Evolutionary conservation across 441 rosid species (phyloP).

Genomic region (Daphne laureola): DNA sequence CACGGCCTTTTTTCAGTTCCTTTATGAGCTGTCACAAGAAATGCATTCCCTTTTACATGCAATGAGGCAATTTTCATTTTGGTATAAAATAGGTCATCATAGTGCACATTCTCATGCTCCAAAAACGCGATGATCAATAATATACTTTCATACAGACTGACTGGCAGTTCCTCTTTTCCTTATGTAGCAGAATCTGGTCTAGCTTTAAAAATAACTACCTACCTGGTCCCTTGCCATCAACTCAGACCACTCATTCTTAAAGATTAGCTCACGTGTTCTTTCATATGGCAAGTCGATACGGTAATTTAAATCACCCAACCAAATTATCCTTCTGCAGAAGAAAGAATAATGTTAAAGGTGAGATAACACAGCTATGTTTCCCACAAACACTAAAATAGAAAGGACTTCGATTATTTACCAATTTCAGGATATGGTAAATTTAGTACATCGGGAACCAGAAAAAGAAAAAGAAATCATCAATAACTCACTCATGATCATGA

Average conservation of each 20-base stretch:
- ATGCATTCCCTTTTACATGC: no score
- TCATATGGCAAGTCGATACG: constrained; percentile 71
- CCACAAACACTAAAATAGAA: neutral
- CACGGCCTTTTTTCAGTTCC: constrained; percentile 54
- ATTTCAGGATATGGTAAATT: neutral
- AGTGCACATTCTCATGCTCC: no score
- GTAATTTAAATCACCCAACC: constrained; percentile 88
- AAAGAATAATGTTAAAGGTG: constrained; percentile 5
- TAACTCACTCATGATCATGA: constrained; percentile 66
- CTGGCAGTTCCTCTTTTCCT: no score
- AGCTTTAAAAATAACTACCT: no score
- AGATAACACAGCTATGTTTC: neutral
- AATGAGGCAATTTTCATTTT: no score
- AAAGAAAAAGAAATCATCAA: constrained; percentile 2
- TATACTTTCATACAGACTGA: no score
- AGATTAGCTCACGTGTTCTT: constrained; percentile 49
- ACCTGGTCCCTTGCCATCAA: constrained; percentile 78
- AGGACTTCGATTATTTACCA: neutral
- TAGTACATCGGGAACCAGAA: neutral
- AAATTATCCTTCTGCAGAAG: constrained; percentile 39
- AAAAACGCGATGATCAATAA: no score
- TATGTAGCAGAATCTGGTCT: no score
- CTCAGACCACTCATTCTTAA: constrained; percentile 56
- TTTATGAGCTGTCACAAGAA: constrained; percentile 40
- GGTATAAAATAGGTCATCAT: neutral